A percentile compares a stretch with the other conserved stretches of the same genome.
Evolutionary conservation across 441 rosid species (phyloP).

Genomic region (Flueggea neowawraea): DNA sequence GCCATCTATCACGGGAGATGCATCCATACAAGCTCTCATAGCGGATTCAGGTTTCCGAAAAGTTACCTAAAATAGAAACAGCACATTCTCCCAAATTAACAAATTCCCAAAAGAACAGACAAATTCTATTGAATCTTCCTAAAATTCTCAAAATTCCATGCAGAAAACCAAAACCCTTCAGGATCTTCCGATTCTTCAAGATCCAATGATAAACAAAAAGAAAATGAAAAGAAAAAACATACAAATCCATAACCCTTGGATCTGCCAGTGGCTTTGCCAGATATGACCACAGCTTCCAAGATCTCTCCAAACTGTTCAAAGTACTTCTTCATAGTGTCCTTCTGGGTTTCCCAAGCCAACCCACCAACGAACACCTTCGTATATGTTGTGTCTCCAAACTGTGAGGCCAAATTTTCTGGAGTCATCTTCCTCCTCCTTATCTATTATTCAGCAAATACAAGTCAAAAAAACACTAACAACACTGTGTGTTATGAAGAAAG

Average conservation of each 20-base stretch:
- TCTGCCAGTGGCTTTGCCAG: constrained; percentile 90
- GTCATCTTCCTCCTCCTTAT: too few species aligned
- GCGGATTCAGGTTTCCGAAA: constrained; percentile 93
- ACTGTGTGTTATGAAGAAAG: too few species aligned
- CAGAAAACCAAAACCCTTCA: not conserved
- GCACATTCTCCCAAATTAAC: constrained; percentile 6
- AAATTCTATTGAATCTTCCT: not conserved
- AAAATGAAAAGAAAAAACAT: constrained; percentile 26
- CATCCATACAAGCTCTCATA: constrained; percentile 84
- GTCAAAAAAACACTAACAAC: too few species aligned
- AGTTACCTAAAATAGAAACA: constrained; percentile 60
- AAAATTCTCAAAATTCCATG: not conserved
- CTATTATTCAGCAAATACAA: too few species aligned
- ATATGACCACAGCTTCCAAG: constrained; percentile 89
- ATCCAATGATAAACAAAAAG: too few species aligned
- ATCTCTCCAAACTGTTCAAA: constrained; percentile 90
- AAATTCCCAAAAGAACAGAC: not conserved
- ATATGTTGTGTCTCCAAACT: constrained; percentile 47
- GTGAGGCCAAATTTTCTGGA: not conserved
- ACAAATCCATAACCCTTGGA: constrained; percentile 99
- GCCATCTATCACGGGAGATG: constrained; percentile 94
- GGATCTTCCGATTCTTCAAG: too few species aligned
- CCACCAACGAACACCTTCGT: constrained; percentile 98
- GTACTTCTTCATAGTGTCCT: constrained; percentile 74
- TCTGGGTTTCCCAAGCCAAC: constrained; percentile 97